Evolutionary conservation across 768 basidiomycete genomes (phyloP), one percentile per base, ranked within the genome.

Genomic region (Termitomyces sp.): DNA sequence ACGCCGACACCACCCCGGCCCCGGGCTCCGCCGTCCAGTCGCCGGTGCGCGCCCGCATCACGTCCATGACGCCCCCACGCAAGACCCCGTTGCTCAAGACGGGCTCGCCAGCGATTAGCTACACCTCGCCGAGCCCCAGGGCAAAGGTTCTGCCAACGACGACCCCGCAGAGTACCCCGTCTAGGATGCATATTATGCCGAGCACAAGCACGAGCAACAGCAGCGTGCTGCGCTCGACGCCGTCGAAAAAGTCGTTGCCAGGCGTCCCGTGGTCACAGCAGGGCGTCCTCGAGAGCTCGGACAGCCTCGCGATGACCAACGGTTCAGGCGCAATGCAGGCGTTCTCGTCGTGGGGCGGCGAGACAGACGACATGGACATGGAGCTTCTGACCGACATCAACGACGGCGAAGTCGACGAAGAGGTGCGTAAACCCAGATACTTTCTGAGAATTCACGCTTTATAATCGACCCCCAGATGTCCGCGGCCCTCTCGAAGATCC

Each of bases 341-440:
- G 12, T 71, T 77, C 32, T 76, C 77, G 61, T 68, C 70, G 27
- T 74, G 72, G 57, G 72, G 66, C 59, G 84, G 83, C 19, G 82
- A 80, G 46, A 79, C 70, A 8, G 79, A 84, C 25, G 83, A 29
- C 7, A 29, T 29, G 29, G 29, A 29, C 7, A 29, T 89, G 60
- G 90, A 90, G 63, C 84, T 90, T 82, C 67, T 87, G 47, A 91
- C 86, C 70, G 87, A 87, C 57, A 48, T 75, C 0, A 71, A 76
- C 21, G 79, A 80, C 40, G 83, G 29, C 4, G 77, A 84, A 25
- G 79, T 87, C 2, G 87, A 91, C 62, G 90, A 92, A 63, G 90
- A 91, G 66, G 87, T 85, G 54, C 50, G 75, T 48, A 3, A 40
- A 16, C 27, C 16, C 12, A n/a, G n/a, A n/a, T n/a, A n/a, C n/a